phyloP scores from a whole-genome alignment of 2,329 filamentous ascomycete genomes.

The Colletotrichum godetiae region DNA sequence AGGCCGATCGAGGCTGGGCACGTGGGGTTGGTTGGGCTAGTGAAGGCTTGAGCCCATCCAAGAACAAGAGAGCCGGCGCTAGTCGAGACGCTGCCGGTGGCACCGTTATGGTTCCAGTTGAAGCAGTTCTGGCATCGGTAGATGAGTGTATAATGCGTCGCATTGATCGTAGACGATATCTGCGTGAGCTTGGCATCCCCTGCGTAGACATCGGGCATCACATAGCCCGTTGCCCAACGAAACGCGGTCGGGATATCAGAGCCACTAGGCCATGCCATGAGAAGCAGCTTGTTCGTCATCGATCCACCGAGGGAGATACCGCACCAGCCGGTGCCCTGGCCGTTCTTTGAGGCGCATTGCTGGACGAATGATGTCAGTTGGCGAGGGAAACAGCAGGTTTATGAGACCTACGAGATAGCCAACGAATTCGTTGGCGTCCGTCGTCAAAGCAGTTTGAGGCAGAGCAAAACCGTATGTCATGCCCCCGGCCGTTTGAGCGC shows the following conservation, averaged over 20 bases:
- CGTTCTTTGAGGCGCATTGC: constrained; percentile 57
- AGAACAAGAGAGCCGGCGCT: constrained; percentile 57
- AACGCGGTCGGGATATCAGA: constrained; percentile 67
- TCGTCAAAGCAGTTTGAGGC: constrained; percentile 58
- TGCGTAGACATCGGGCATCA: constrained; percentile 66
- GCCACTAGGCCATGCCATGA: constrained; percentile 68
- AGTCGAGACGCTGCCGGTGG: constrained; percentile 56
- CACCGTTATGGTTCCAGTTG: constrained; percentile 62
- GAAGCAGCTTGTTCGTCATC: constrained; percentile 69
- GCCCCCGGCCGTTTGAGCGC: constrained; percentile 51
- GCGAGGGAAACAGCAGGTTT: neutral
- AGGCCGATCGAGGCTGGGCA: constrained; percentile 58
- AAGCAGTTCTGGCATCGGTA: constrained; percentile 73
- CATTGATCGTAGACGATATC: constrained; percentile 67
- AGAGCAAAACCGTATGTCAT: constrained; percentile 67
- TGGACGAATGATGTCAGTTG: constrained; percentile 39
- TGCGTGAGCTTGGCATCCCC: constrained; percentile 72
- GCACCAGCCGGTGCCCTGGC: constrained; percentile 65
- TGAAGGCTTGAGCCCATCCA: constrained; percentile 66
- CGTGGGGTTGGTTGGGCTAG: constrained; percentile 52
- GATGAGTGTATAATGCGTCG: constrained; percentile 70
- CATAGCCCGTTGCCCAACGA: constrained; percentile 68
- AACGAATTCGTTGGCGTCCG: constrained; percentile 66
- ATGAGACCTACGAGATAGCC: constrained; percentile 62
- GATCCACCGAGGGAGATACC: constrained; percentile 65